Conservation (phyloP, 2,329 filamentous ascomycete species). For the Xylaria sp. region DNA sequence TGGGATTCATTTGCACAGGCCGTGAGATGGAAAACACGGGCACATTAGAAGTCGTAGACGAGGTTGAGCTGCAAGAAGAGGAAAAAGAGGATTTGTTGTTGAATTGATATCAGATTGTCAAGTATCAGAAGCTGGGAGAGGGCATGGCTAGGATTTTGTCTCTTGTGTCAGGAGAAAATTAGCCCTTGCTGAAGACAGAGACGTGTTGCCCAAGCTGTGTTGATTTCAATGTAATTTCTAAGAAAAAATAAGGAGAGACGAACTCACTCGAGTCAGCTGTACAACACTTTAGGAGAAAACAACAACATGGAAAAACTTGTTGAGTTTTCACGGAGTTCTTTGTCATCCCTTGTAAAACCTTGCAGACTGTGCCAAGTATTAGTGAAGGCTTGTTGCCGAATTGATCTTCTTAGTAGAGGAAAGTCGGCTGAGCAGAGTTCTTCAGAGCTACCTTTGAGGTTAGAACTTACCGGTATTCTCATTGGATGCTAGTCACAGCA, state of each 20-base stretch:
- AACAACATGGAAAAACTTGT: not conserved
- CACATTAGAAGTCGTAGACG: not conserved
- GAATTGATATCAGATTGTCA: not conserved
- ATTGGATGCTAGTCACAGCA: not conserved
- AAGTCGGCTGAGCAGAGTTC: not conserved
- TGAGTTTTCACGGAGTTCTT: not conserved
- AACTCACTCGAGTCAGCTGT: not conserved
- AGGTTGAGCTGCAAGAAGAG: not conserved
- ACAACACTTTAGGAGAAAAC: not conserved
- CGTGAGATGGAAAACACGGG: slow-evolving; percentile 11
- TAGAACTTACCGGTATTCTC: not conserved
- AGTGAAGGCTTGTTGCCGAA: not conserved
- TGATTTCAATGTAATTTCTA: not conserved
- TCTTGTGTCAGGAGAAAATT: not conserved
- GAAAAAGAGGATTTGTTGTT: not conserved
- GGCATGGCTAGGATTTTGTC: not conserved
- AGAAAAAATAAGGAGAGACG: not conserved
- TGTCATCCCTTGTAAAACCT: not conserved
- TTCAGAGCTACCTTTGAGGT: not conserved
- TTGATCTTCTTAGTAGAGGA: not conserved
- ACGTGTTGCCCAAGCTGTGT: not conserved
- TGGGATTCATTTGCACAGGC: slow-evolving; percentile 66
- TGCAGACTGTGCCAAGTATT: not conserved
- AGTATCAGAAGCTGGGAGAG: not conserved
- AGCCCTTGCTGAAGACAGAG: not conserved